These are phyloP conservation scores for Fomitopsis palustris DNA, from an alignment of 1,284 basidiomycete species.

Conservation along the genomic window DNA sequence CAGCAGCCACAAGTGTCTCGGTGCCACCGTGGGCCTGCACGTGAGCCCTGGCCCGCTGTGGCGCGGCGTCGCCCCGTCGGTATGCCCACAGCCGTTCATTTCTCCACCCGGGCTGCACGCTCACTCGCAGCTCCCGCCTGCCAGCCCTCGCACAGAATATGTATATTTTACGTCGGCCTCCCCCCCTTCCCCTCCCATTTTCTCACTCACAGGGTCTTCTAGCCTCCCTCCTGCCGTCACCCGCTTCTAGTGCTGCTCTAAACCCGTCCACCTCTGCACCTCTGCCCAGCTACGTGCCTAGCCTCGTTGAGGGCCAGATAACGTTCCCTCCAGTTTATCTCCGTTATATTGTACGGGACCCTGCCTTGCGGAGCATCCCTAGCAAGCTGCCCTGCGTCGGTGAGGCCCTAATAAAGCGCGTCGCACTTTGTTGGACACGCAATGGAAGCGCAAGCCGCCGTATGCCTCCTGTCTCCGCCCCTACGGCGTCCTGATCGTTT, in stretches of 20 bases:
- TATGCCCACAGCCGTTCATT: neutral
- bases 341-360: neutral
- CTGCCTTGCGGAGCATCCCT: neutral
- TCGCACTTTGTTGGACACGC: neutral
- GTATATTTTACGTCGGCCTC: neutral
- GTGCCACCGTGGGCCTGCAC: neutral
- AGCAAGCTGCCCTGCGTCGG: neutral
- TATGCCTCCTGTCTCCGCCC: neutral
- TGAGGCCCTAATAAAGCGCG: neutral
- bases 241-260: conserved; percentile 4
- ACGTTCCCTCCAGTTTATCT: neutral
- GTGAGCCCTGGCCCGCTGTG: neutral
- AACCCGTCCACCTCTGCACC: neutral
- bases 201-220: conserved; percentile 4
- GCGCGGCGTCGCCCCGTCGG: neutral
- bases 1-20: neutral
- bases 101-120: neutral
- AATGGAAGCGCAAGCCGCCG: neutral
- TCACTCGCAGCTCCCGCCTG: neutral
- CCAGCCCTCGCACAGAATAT: neutral
- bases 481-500: neutral
- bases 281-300: neutral
- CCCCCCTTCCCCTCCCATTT: neutral
- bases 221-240: neutral
- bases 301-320: neutral